Conservation (phyloP, 2,329 filamentous ascomycete genomes). For the Lecanicillium sp. region DNA sequence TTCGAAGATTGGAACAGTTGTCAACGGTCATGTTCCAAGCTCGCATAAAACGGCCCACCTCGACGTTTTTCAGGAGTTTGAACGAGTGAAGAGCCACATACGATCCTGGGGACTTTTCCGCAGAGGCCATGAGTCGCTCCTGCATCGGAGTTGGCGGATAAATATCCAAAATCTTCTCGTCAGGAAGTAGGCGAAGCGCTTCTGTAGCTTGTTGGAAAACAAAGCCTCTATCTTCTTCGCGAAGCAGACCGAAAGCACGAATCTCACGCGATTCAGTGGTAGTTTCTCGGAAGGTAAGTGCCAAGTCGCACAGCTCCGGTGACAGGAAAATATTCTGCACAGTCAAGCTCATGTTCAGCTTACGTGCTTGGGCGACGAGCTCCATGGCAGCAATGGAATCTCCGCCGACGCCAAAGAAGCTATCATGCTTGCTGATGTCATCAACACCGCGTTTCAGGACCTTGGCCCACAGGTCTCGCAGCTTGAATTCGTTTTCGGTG, state of each 20-base stretch:
- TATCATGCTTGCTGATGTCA: neutral
- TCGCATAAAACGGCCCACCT: constrained; percentile 10
- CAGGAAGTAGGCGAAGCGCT: neutral
- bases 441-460: neutral
- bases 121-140: neutral
- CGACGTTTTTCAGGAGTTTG: neutral
- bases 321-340: constrained; percentile 40
- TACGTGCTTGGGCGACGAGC: constrained; percentile 37
- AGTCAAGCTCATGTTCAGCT: constrained; percentile 32
- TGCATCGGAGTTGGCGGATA: neutral
- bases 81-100: constrained; percentile 13
- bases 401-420: neutral
- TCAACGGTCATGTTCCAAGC: constrained; percentile 11
- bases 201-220: neutral
- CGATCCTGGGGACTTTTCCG: constrained; percentile 7
- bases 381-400: constrained; percentile 47
- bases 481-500: neutral
- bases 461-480: neutral
- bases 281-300: constrained; percentile 15
- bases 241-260: neutral
- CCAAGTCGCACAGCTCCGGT: constrained; percentile 40
- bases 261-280: neutral
- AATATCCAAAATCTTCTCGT: neutral
- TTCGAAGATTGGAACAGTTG: constrained; percentile 14
- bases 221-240: neutral